Evolutionary conservation across 768 basidiomycete genomes (phyloP).

Genomic region (Scleroderma citrinum): DNA sequence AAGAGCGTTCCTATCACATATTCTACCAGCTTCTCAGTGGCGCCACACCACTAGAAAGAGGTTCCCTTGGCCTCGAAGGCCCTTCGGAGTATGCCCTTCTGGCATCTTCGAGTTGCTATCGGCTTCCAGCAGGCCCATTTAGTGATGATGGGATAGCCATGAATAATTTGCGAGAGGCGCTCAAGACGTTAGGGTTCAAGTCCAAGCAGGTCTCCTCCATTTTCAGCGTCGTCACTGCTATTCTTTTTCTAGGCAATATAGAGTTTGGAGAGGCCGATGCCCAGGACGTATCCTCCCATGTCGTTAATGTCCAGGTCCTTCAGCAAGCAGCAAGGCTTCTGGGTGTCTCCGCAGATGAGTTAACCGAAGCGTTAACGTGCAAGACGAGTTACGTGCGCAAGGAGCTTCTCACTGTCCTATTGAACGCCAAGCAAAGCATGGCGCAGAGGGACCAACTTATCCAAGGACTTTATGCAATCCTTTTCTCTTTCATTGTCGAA

Average conservation of each 20-base stretch:
- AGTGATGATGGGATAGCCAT: constrained; percentile 55
- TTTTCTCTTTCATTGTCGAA: constrained; percentile 59
- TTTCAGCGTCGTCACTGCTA: constrained; percentile 46
- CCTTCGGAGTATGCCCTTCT: constrained; percentile 54
- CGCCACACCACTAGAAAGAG: constrained; percentile 49
- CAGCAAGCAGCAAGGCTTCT: constrained; percentile 45
- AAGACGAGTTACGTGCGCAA: constrained; percentile 53
- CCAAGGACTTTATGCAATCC: constrained; percentile 55
- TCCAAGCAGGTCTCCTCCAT: constrained; percentile 50
- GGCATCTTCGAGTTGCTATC: constrained; percentile 55
- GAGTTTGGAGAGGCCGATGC: constrained; percentile 52
- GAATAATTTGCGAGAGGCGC: constrained; percentile 50
- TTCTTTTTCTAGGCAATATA: constrained; percentile 54
- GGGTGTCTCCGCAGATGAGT: constrained; percentile 48
- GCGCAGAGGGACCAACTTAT: constrained; percentile 50
- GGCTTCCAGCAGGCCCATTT: constrained; percentile 57
- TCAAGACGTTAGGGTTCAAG: constrained; percentile 58
- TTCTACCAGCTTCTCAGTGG: constrained; percentile 64
- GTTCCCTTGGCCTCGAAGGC: constrained; percentile 47
- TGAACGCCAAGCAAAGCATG: constrained; percentile 46
- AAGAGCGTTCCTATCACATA: constrained; percentile 60
- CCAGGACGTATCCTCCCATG: constrained; percentile 47
- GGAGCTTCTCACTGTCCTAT: constrained; percentile 52
- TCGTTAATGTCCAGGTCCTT: constrained; percentile 42
- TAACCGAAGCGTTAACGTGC: constrained; percentile 49